A percentile compares a stretch with the other conserved stretches of the same genome.
Conservation (phyloP, 352 stramenopile species). For the Halophytophthora batemanensis region DNA sequence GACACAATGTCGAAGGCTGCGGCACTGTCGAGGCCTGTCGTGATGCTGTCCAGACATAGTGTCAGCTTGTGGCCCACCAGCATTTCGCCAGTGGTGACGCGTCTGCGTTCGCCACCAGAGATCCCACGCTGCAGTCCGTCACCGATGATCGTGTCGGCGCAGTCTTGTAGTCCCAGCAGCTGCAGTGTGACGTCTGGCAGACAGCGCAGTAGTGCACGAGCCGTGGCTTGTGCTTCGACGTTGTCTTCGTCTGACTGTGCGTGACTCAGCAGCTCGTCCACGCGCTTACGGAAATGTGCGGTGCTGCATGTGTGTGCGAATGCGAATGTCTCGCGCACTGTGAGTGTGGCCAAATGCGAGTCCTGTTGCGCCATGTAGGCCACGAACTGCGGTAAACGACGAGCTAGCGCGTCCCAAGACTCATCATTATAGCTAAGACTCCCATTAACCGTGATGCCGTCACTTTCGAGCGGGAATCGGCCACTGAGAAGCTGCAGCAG, state of each 20-base stretch:
- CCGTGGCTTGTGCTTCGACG: conserved; percentile 19
- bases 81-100: conserved; percentile 86
- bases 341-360: conserved; percentile 38
- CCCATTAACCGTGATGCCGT: conserved; percentile 20
- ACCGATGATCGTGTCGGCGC: conserved; percentile 44
- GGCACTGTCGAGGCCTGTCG: conserved; percentile 52
- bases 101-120: conserved; percentile 88
- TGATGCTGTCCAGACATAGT: conserved; percentile 73
- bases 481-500: conserved; percentile 39
- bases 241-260: conserved; percentile 13
- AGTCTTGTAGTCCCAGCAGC: conserved; percentile 41
- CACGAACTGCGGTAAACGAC: conserved; percentile 34
- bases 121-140: conserved; percentile 51
- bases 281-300: conserved; percentile 24
- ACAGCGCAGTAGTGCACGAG: conserved; percentile 22
- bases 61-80: conserved; percentile 71
- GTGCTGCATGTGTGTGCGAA: conserved; percentile 88
- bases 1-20: conserved; percentile 55
- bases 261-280: conserved; percentile 39
- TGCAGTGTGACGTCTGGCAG: conserved; percentile 30
- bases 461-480: conserved; percentile 28
- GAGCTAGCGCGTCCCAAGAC: conserved; percentile 13
- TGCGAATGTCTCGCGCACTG: conserved; percentile 77
- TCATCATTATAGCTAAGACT: conserved; percentile 36
- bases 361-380: conserved; percentile 59